Percentiles rank a stretch among this genome's conserved stretches.
Evolutionary conservation across 805 yeast genomes (phyloP).

Genomic region (Schwanniomyces occidentalis): DNA sequence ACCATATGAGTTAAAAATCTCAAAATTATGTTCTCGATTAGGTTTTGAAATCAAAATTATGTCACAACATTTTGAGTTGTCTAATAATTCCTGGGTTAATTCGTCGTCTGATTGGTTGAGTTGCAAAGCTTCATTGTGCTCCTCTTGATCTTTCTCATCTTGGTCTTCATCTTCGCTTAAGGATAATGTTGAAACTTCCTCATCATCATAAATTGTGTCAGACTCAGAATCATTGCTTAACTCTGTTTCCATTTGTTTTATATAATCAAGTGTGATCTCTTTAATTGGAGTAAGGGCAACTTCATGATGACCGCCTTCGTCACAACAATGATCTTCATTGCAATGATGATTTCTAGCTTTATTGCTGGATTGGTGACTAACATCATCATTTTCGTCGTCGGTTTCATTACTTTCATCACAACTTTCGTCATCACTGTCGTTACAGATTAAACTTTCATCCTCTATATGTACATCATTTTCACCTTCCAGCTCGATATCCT

Average conservation of each 20-base stretch:
- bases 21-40: constrained; percentile 42
- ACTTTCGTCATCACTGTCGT: constrained; percentile 6
- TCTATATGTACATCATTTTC: constrained; percentile 13
- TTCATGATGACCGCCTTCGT: constrained; percentile 15
- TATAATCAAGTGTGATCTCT: constrained; percentile 18
- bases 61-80: constrained; percentile 63
- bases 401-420: constrained; percentile 9
- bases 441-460: constrained; percentile 4
- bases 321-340: constrained; percentile 11
- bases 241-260: constrained; percentile 22
- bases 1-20: constrained; percentile 84
- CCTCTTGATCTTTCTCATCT: constrained; percentile 13
- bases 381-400: constrained; percentile 16
- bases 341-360: constrained; percentile 1
- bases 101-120: constrained; percentile 21
- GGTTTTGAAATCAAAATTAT: constrained; percentile 52
- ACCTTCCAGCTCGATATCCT: constrained; percentile 8
- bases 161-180: constrained; percentile 11
- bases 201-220: constrained; percentile 14
- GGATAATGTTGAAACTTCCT: constrained; percentile 19
- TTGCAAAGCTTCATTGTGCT: constrained; percentile 14
- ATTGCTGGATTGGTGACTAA: constrained; percentile 11
- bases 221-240: constrained; percentile 11
- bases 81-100: constrained; percentile 33
- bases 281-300: constrained; percentile 9